Evolutionary conservation across 768 basidiomycete genomes (phyloP).

Genomic region (Boletus pseudo-olivaceus): DNA sequence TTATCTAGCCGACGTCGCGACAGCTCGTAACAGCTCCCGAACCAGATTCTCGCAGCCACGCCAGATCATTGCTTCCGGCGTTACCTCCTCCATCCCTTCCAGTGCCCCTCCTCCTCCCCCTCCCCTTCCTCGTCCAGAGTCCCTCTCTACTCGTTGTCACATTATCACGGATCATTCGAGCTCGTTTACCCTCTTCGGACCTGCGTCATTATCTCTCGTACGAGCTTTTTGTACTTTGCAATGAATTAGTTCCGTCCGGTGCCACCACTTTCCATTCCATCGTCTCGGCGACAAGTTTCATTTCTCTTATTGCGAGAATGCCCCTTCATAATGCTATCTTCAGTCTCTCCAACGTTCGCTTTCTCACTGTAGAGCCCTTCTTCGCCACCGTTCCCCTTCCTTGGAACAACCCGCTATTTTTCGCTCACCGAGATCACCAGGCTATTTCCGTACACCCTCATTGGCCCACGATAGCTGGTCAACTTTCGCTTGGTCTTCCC

Average conservation of each 20-base stretch:
- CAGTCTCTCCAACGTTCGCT: not conserved
- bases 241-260: conserved; percentile 17
- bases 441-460: conserved; percentile 5
- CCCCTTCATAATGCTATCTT: conserved; percentile 8
- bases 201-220: not conserved
- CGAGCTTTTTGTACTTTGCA: not conserved
- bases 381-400: conserved; percentile 5
- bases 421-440: conserved; percentile 16
- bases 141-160: not conserved
- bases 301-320: not conserved
- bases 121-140: not conserved
- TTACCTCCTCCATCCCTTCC: not conserved
- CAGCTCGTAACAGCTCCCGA: conserved; percentile 8
- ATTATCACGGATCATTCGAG: conserved; percentile 9
- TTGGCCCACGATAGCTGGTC: conserved; percentile 9
- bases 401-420: conserved; percentile 9
- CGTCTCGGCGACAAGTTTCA: not conserved
- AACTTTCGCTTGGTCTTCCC: not conserved
- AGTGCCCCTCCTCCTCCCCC: not conserved
- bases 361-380: conserved; percentile 16
- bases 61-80: conserved; percentile 16
- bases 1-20: conserved; percentile 31
- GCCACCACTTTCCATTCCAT: conserved; percentile 1
- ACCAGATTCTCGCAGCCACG: conserved; percentile 11
- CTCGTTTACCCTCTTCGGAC: not conserved